Percentiles rank a stretch among this genome's conserved stretches.
phyloP scores from a whole-genome alignment of 2,329 filamentous ascomycete species.

The Ascochyta pisi region DNA sequence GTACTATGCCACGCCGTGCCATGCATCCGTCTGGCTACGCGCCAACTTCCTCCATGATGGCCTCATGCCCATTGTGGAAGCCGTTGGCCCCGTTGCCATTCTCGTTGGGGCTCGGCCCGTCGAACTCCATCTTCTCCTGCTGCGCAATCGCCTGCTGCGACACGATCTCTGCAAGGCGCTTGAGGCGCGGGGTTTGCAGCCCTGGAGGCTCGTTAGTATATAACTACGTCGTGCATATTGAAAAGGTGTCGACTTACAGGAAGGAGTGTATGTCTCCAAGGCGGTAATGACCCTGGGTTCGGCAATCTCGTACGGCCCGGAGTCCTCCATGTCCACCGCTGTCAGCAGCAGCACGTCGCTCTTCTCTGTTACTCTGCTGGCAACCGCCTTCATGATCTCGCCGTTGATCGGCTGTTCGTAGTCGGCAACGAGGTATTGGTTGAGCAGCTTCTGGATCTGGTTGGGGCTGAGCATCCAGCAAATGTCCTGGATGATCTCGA shows the following conservation, averaged over 20 bases:
- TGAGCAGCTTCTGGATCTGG: slow-evolving; percentile 98
- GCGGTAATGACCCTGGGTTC: slow-evolving; percentile 96
- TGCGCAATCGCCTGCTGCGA: slow-evolving; percentile 95
- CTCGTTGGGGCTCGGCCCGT: slow-evolving; percentile 32
- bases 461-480: slow-evolving; percentile 99
- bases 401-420: slow-evolving; percentile 99
- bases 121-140: slow-evolving; percentile 79
- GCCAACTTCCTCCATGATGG: slow-evolving; percentile 33
- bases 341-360: slow-evolving; percentile 92
- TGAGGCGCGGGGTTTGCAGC: slow-evolving; percentile 94
- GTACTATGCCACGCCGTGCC: background rate
- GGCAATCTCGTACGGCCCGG: slow-evolving; percentile 96
- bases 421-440: slow-evolving; percentile 97
- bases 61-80: slow-evolving; percentile 30
- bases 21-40: background rate
- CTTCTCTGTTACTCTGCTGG: slow-evolving; percentile 96
- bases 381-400: slow-evolving; percentile 99
- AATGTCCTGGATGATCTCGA: slow-evolving; percentile 99
- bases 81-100: slow-evolving; percentile 32
- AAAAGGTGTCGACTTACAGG: slow-evolving; percentile 69
- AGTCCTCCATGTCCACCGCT: slow-evolving; percentile 98
- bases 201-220: slow-evolving; percentile 60
- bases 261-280: slow-evolving; percentile 96
- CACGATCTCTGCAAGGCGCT: slow-evolving; percentile 97
- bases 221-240: background rate